A percentile compares a stretch with the other conserved stretches of the same genome.
phyloP scores from a whole-genome alignment of 2,329 filamentous ascomycete species.

The Venturia effusa region DNA sequence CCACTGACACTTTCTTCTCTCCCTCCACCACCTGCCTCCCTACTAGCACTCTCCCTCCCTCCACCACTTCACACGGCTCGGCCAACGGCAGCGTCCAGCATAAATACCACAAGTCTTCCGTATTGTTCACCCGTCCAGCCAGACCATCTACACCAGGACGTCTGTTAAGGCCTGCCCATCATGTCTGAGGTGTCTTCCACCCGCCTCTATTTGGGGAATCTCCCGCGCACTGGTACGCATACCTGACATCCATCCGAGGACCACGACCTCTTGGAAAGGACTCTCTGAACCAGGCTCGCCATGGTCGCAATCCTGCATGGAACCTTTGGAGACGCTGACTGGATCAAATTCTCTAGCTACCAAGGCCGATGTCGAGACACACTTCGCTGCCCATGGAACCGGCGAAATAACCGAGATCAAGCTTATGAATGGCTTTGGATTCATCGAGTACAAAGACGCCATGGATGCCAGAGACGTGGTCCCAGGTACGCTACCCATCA shows the following conservation, averaged over 20 bases:
- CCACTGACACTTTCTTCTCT: not conserved
- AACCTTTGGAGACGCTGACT: conserved; percentile 11
- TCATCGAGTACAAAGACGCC: conserved; percentile 98
- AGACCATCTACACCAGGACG: not conserved
- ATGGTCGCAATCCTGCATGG: not conserved
- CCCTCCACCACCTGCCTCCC: not conserved
- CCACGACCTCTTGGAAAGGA: conserved; percentile 10
- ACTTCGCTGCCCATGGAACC: conserved; percentile 91
- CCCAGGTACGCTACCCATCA: conserved; percentile 57
- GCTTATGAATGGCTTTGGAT: conserved; percentile 99
- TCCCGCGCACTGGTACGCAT: conserved; percentile 83
- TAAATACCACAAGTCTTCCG: not conserved
- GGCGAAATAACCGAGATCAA: conserved; percentile 99
- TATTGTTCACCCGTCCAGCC: not conserved
- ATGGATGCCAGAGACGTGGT: conserved; percentile 98
- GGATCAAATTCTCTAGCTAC: conserved; percentile 53
- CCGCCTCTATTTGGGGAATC: conserved; percentile 93
- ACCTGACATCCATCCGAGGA: conserved; percentile 15
- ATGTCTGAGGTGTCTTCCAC: conserved; percentile 87
- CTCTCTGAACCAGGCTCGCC: conserved; percentile 1
- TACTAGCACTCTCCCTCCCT: too few relatives aligned
- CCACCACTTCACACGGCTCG: not conserved
- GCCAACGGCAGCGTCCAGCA: not conserved
- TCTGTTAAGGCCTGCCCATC: conserved; percentile 22
- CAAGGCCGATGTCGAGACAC: conserved; percentile 90